phyloP scores from a whole-genome alignment of 371 early-diverging fungal genomes.

The Dinochytrium kinnereticum region DNA sequence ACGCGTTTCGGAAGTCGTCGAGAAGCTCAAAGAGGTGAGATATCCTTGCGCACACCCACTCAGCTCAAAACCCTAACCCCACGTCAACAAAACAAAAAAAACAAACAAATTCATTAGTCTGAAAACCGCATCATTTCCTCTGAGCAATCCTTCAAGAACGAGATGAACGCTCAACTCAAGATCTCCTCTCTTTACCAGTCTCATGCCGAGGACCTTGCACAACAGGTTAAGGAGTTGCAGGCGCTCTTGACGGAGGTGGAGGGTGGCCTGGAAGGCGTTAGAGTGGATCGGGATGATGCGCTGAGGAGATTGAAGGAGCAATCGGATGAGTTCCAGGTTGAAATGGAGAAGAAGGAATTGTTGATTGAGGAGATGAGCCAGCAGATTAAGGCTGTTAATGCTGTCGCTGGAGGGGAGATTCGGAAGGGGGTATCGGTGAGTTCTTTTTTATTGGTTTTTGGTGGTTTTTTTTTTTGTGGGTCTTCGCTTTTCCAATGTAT shows the following conservation, averaged over 20 bases:
- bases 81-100: too few relatives aligned
- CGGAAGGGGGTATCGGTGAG: not conserved
- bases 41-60: too few relatives aligned
- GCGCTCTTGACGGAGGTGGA: slow-evolving; percentile 23
- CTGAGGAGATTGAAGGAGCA: slow-evolving; percentile 33
- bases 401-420: not conserved
- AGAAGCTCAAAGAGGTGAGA: slow-evolving; percentile 56
- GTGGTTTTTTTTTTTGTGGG: not conserved
- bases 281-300: slow-evolving; percentile 43
- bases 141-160: slow-evolving; percentile 68
- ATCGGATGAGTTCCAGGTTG: slow-evolving; percentile 22
- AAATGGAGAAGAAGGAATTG: slow-evolving; percentile 26
- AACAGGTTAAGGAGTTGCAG: slow-evolving; percentile 33
- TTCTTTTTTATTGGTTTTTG: not conserved
- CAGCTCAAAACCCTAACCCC: too few relatives aligned
- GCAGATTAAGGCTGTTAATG: slow-evolving; percentile 18
- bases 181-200: slow-evolving; percentile 57
- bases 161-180: slow-evolving; percentile 69
- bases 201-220: slow-evolving; percentile 43
- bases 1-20: slow-evolving; percentile 54
- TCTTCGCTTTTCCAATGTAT: not conserved
- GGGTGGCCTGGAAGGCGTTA: slow-evolving; percentile 40
- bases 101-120: not conserved
- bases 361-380: slow-evolving; percentile 33
- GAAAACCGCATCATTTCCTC: slow-evolving; percentile 54